Evolutionary conservation across 2,329 filamentous ascomycete species (phyloP).

Genomic region (Penicillium psychrosexuale): DNA sequence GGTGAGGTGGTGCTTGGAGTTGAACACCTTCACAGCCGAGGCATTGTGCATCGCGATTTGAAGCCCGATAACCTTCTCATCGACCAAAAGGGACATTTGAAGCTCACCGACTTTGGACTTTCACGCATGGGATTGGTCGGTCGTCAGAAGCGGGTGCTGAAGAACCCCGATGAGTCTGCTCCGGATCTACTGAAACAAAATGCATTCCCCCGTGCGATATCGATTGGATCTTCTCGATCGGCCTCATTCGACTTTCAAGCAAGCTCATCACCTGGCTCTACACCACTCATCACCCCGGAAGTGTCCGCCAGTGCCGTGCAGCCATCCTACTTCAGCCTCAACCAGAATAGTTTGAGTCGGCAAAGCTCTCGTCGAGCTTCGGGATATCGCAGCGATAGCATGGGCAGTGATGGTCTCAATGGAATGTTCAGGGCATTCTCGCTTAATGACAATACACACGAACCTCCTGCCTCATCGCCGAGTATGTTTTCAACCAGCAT

Average conservation of each 20-base stretch:
- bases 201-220: conserved; percentile 80
- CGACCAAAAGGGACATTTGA: conserved; percentile 92
- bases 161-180: conserved; percentile 72
- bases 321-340: conserved; percentile 84
- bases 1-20: conserved; percentile 96
- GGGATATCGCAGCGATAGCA: conserved; percentile 85
- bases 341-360: conserved; percentile 53
- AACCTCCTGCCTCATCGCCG: conserved; percentile 43
- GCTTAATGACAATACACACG: conserved; percentile 58
- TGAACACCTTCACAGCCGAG: conserved; percentile 87
- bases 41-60: conserved; percentile 93
- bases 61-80: conserved; percentile 98
- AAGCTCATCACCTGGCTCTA: conserved; percentile 74
- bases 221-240: conserved; percentile 84
- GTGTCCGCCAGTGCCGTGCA: conserved; percentile 66
- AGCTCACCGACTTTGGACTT: conserved; percentile 94
- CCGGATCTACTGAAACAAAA: conserved; percentile 91
- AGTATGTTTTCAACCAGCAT: conserved; percentile 45
- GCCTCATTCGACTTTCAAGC: conserved; percentile 88
- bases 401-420: conserved; percentile 79
- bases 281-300: conserved; percentile 82
- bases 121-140: conserved; percentile 97
- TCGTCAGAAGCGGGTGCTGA: conserved; percentile 89
- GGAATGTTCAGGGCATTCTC: conserved; percentile 79
- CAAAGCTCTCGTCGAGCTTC: conserved; percentile 69